phyloP scores from a whole-genome alignment of 2,329 filamentous ascomycete species.

The Colletotrichum australisinense region DNA sequence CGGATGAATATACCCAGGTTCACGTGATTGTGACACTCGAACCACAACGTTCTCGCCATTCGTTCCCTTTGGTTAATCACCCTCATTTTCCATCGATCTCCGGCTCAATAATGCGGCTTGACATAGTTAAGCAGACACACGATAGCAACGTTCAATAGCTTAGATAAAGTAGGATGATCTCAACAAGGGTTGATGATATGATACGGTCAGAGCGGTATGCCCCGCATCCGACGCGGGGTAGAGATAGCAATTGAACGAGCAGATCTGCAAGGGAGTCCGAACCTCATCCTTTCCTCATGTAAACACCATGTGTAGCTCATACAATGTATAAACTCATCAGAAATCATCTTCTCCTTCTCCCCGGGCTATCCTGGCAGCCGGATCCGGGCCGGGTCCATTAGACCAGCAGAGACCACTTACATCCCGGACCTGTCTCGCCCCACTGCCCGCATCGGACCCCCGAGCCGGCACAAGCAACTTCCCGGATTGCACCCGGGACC shows the following conservation, averaged over 20 bases:
- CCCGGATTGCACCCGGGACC: conserved; percentile 42
- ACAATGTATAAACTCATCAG: background rate
- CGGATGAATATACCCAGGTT: no score
- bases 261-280: background rate
- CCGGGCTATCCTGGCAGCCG: background rate
- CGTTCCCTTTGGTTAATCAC: no score
- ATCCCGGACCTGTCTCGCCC: conserved; percentile 9
- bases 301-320: background rate
- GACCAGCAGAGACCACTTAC: conserved; percentile 9
- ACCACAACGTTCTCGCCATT: no score
- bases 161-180: background rate
- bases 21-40: no score
- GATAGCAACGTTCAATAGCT: background rate
- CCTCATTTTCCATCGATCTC: no score
- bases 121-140: no score
- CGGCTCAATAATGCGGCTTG: no score
- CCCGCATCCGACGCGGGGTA: conserved; percentile 10
- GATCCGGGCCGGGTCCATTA: background rate
- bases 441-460: background rate
- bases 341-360: background rate
- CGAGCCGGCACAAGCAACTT: background rate
- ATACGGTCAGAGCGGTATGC: background rate
- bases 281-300: background rate
- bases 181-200: background rate
- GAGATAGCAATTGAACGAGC: background rate